A percentile compares a stretch with the other conserved stretches of the same genome.
phyloP scores from a whole-genome alignment of 2,329 filamentous ascomycete species.

The Apiospora pterosperma region DNA sequence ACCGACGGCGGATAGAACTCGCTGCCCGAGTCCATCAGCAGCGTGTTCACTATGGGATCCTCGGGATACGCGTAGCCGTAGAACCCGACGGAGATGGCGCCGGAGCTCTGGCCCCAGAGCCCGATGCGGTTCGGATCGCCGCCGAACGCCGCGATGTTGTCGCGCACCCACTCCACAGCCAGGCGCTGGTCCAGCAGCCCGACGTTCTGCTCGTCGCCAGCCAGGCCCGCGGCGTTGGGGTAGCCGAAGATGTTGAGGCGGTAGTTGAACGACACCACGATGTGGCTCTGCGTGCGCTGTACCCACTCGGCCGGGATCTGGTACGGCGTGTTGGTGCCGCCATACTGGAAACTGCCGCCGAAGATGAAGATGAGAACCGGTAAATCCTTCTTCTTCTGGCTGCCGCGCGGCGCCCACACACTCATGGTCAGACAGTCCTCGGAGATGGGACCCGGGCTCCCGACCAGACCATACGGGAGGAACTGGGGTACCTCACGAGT shows the following conservation, averaged over 20 bases:
- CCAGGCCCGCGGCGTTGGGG: conserved; percentile 25
- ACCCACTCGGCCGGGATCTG: conserved; percentile 35
- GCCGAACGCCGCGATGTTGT: conserved; percentile 46
- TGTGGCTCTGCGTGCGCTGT: conserved; percentile 13
- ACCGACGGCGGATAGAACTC: conserved; percentile 17
- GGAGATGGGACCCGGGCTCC: conserved; percentile 8
- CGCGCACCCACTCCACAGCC: conserved; percentile 46
- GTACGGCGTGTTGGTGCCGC: conserved; percentile 33
- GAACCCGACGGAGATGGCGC: conserved; percentile 36
- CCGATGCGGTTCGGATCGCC: conserved; percentile 40
- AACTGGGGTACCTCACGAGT: conserved; percentile 18
- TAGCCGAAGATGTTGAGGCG: conserved; percentile 32
- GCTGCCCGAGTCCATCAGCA: conserved; percentile 39
- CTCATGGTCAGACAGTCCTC: conserved; percentile 5
- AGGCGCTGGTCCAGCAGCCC: conserved; percentile 47
- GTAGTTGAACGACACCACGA: conserved; percentile 39
- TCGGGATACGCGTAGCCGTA: conserved; percentile 41
- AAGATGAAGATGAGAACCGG: conserved; percentile 3
- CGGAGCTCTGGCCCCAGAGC: conserved; percentile 45
- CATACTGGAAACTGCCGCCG: conserved; percentile 36
- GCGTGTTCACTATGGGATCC: conserved; percentile 40
- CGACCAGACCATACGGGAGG: conserved; percentile 20
- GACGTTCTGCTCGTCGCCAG: conserved; percentile 34
- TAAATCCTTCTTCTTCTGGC: background rate
- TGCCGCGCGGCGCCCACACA: background rate